phyloP scores from a whole-genome alignment of 257 asterid species.

The Haberlea rhodopensis region DNA sequence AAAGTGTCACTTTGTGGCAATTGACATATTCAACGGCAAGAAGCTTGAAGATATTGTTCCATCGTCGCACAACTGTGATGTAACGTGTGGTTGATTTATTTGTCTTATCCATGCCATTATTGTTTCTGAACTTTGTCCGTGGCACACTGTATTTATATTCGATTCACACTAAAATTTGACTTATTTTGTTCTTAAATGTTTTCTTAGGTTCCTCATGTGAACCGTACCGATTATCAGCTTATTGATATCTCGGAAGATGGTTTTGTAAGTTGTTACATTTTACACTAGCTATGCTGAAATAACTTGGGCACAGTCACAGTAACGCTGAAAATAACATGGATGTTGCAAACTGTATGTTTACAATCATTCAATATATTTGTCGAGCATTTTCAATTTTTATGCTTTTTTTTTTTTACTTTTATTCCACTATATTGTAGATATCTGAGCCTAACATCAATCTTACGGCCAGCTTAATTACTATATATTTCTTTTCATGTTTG shows the following conservation, averaged over 20 bases:
- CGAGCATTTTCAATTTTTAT: too few relatives aligned
- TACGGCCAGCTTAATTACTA: neutral
- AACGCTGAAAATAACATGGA: neutral
- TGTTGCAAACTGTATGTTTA: neutral
- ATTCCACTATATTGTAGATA: neutral
- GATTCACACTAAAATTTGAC: neutral
- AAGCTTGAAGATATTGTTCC: slow-evolving; percentile 58
- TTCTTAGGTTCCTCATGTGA: slow-evolving; percentile 47
- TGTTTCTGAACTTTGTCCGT: neutral
- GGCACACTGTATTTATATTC: neutral
- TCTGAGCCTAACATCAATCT: neutral
- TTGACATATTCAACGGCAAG: slow-evolving; percentile 51
- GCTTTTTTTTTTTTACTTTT: neutral
- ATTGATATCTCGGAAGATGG: slow-evolving; percentile 87
- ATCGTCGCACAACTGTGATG: slow-evolving; percentile 52
- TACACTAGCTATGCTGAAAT: neutral
- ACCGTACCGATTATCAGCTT: slow-evolving; percentile 48
- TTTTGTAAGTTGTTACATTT: slow-evolving; percentile 49
- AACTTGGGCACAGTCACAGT: neutral
- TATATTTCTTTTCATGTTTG: neutral
- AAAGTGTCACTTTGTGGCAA: slow-evolving; percentile 53
- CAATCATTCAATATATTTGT: neutral
- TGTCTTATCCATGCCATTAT: neutral
- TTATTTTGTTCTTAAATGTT: neutral
- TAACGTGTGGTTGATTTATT: slow-evolving; percentile 10